phyloP scores from a whole-genome alignment of 371 early-diverging fungal genomes.

The Mucor indicus region DNA sequence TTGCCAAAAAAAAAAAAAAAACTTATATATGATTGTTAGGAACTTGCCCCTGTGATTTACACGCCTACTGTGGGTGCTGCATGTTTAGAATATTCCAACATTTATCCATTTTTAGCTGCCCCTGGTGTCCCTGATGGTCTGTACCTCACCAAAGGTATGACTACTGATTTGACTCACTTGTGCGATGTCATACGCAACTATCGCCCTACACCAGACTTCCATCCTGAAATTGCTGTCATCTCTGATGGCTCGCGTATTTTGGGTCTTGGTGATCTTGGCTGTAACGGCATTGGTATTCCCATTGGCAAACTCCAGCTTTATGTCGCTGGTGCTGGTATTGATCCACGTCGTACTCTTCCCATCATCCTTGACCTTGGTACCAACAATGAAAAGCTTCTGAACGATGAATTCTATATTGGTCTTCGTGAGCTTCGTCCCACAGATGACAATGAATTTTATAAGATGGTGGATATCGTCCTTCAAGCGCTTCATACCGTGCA shows the following conservation, averaged over 20 bases:
- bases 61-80: conserved; percentile 92
- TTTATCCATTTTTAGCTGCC: conserved; percentile 79
- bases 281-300: conserved; percentile 93
- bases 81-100: conserved; percentile 84
- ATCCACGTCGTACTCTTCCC: conserved; percentile 82
- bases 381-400: conserved; percentile 72
- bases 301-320: conserved; percentile 92
- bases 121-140: conserved; percentile 80
- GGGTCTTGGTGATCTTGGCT: conserved; percentile 90
- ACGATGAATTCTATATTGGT: conserved; percentile 88
- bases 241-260: conserved; percentile 94
- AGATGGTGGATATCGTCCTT: conserved; percentile 77
- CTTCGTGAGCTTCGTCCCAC: conserved; percentile 50
- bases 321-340: conserved; percentile 88
- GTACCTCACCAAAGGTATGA: conserved; percentile 66
- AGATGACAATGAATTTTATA: conserved; percentile 70
- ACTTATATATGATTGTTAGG: conserved; percentile 40
- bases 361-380: conserved; percentile 92
- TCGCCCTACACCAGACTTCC: conserved; percentile 29
- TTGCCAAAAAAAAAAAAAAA: too few species aligned
- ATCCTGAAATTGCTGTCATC: conserved; percentile 83
- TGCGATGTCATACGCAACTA: conserved; percentile 72
- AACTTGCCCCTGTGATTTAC: conserved; percentile 82
- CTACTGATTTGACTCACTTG: conserved; percentile 63
- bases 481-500: conserved; percentile 64